phyloP scores from a whole-genome alignment of 148 eudicot species.

The Amaranthus palmeri region DNA sequence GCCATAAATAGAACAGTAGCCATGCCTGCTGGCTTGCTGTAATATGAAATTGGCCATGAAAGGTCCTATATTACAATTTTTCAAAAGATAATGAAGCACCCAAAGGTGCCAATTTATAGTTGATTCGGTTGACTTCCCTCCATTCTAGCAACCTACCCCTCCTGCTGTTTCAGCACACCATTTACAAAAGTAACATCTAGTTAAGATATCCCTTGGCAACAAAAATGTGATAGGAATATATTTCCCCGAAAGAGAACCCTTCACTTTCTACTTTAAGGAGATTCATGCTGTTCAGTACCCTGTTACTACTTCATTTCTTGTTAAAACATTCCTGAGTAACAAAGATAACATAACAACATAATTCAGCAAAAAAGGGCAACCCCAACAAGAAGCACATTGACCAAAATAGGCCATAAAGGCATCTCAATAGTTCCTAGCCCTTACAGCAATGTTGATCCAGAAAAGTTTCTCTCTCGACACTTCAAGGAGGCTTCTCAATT shows the following conservation, averaged over 20 bases:
- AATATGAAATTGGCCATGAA: neutral
- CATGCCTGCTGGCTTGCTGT: neutral
- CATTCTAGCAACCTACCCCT: neutral
- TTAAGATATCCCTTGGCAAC: too few relatives aligned
- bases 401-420: neutral
- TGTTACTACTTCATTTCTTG: neutral
- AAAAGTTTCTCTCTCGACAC: neutral
- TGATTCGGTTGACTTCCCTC: neutral
- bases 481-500: neutral
- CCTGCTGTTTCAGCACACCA: neutral
- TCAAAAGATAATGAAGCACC: neutral
- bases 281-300: neutral
- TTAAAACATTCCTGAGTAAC: neutral
- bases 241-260: too few relatives aligned
- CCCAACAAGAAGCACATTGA: too few relatives aligned
- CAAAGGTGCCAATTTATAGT: neutral
- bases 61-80: neutral
- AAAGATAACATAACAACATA: neutral
- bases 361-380: neutral
- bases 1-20: neutral
- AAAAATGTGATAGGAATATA: too few relatives aligned
- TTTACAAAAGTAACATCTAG: neutral
- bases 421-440: neutral
- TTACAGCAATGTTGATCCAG: neutral
- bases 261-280: too few relatives aligned